Evolutionary conservation across 2,329 filamentous ascomycete genomes (phyloP).

Genomic region (Fusarium veterinarium): DNA sequence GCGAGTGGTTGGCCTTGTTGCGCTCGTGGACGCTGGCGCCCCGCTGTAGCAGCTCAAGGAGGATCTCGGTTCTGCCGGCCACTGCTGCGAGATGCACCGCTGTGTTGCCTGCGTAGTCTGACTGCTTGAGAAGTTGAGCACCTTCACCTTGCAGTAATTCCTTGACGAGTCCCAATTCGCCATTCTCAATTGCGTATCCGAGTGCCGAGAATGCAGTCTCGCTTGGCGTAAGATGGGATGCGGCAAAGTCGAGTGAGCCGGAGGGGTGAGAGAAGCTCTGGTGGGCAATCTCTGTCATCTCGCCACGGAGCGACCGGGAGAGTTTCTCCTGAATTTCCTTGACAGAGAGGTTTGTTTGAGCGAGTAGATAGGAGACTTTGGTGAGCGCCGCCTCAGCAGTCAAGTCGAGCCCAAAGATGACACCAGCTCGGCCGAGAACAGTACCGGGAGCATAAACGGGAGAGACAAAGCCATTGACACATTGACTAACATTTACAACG

Average conservation of each 20-base stretch:
- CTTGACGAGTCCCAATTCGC: conserved; percentile 72
- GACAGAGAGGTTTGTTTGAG: conserved; percentile 70
- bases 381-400: conserved; percentile 92
- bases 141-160: conserved; percentile 76
- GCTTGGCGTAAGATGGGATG: conserved; percentile 56
- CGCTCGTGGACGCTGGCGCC: conserved; percentile 76
- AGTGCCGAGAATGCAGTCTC: conserved; percentile 80
- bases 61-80: conserved; percentile 63
- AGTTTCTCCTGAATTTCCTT: conserved; percentile 77
- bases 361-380: conserved; percentile 88
- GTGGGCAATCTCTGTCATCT: conserved; percentile 80
- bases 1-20: conserved; percentile 74
- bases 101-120: conserved; percentile 86
- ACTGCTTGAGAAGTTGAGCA: conserved; percentile 74
- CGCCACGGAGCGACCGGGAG: conserved; percentile 81
- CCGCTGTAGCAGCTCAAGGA: conserved; percentile 67
- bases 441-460: conserved; percentile 83
- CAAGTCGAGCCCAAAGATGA: conserved; percentile 89
- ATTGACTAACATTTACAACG: conserved; percentile 93
- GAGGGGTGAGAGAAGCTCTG: conserved; percentile 82
- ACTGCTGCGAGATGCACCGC: conserved; percentile 69
- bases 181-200: conserved; percentile 82
- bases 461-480: conserved; percentile 80
- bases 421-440: conserved; percentile 82
- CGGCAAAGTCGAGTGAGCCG: conserved; percentile 58